Evolutionary conservation across 163 green algal species (phyloP), one percentile per base, ranked within the genome.

Genomic region (Chlamydomonas reinhardtii): DNA sequence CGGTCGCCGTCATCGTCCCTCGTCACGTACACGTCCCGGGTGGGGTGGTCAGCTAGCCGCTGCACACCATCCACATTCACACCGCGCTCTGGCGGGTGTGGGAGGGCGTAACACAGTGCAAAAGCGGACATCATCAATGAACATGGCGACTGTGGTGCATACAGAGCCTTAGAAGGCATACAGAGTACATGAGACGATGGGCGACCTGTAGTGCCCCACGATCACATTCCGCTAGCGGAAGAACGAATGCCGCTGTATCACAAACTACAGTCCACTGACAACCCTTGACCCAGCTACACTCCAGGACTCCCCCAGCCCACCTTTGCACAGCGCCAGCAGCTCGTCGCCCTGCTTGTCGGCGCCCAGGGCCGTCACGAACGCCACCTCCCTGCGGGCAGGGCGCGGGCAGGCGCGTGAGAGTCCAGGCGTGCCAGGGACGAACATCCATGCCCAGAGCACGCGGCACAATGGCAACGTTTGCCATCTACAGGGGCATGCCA

Each of bases 1-100:
- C 96, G 92, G 73, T 99, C 96, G 1, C 96, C 96, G 19, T 92
- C 88, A 0, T 88, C 31, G 37, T 90, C 93, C 15, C 94, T 92
- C 32, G 92, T 94, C 4, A 99, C 96, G 71, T 97, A 96, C 52
- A 99, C 94, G 89, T 98, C 96, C 0, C 96, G 88, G 0, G 96
- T 99, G 16, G 95, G 93, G 64, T 93, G 80, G 59, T 83, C 85
- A 15, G 85, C 65, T 16, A 88, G 73, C 9, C 88, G 89, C 90
- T 97, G 93, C 43, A 98, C 90, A 5, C 79, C 91, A 4, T 88
- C 81, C 34, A 94, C 84, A 85, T 97, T 92, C 52, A 99, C 95
- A 0, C 91, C 91, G 0, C 90, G 88, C 31, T 93, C 96, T 97
- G 91, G 71, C 83, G 4, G 72, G 52, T 20, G 52, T 11, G 15